A percentile compares a stretch with the other conserved stretches of the same genome.
These are phyloP conservation scores for Hericium alpestre DNA, from an alignment of 768 basidiomycete genomes.

Conservation along the genomic window DNA sequence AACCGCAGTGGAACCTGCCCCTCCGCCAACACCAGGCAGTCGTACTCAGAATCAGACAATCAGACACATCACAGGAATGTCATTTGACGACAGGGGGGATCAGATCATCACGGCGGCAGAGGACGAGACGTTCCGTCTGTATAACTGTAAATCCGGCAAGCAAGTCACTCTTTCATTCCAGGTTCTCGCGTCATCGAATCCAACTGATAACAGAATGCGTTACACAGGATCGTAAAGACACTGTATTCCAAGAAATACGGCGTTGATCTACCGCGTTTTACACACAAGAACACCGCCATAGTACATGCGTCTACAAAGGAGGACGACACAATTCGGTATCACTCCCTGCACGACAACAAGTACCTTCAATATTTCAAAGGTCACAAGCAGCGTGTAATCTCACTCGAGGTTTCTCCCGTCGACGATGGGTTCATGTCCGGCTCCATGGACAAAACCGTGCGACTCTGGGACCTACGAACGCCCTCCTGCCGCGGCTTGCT, in stretches of 20 bases:
- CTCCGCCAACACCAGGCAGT: conserved; percentile 36
- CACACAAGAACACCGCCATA: conserved; percentile 79
- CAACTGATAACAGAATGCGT: conserved; percentile 18
- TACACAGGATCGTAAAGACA: conserved; percentile 58
- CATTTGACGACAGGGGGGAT: conserved; percentile 88
- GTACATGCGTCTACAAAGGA: conserved; percentile 90
- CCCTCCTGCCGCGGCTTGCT: conserved; percentile 70
- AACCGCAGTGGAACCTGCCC: conserved; percentile 53
- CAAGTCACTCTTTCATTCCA: conserved; percentile 38
- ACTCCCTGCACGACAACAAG: conserved; percentile 92
- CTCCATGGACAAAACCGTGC: conserved; percentile 87
- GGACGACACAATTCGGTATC: conserved; percentile 90
- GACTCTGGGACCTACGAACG: conserved; percentile 88
- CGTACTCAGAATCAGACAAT: conserved; percentile 21
- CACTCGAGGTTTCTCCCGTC: conserved; percentile 82
- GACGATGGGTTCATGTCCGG: conserved; percentile 96
- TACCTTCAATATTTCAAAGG: conserved; percentile 94
- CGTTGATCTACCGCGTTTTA: conserved; percentile 87
- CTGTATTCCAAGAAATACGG: conserved; percentile 95
- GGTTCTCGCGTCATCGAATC: conserved; percentile 11
- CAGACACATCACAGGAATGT: conserved; percentile 78
- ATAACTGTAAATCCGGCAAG: conserved; percentile 87
- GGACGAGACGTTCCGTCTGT: conserved; percentile 87
- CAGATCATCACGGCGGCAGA: conserved; percentile 78
- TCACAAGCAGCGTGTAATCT: conserved; percentile 81